Evolutionary conservation across 306 rosid species (phyloP).

Genomic region (Pterocarpus macrocarpus): DNA sequence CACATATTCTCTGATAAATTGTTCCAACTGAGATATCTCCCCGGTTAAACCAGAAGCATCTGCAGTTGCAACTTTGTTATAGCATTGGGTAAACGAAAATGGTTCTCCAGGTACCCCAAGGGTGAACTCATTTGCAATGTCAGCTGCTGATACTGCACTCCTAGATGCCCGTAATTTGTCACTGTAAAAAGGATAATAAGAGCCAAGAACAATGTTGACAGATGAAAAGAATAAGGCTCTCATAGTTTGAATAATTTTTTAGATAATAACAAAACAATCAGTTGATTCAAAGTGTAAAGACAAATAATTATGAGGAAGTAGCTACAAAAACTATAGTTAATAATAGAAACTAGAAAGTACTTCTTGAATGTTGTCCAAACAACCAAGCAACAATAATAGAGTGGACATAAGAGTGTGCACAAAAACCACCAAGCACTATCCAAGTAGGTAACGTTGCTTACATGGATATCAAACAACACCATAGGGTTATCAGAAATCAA

Average conservation of each 20-base stretch:
- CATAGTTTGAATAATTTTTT: constrained; percentile 17
- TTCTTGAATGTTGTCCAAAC: background rate
- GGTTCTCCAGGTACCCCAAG: constrained; percentile 72
- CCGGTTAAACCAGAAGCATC: constrained; percentile 79
- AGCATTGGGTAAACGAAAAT: constrained; percentile 76
- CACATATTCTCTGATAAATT: constrained; percentile 70
- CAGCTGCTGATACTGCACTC: constrained; percentile 79
- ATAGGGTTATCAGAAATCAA: background rate
- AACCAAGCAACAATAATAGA: constrained; percentile 1
- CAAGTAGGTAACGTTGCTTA: background rate
- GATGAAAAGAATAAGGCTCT: background rate
- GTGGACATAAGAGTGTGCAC: background rate
- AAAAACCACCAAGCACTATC: constrained; percentile 1
- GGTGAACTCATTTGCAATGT: constrained; percentile 72
- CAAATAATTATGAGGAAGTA: constrained; percentile 11
- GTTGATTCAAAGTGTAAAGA: constrained; percentile 14
- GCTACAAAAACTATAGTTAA: constrained; percentile 4
- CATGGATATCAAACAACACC: background rate
- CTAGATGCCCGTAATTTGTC: constrained; percentile 80
- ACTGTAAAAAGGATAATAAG: constrained; percentile 47
- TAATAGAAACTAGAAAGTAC: constrained; percentile 26
- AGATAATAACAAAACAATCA: background rate
- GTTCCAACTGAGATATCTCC: constrained; percentile 70
- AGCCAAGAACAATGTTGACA: constrained; percentile 12
- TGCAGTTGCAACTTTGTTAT: constrained; percentile 73